A percentile compares a stretch with the other conserved stretches of the same genome.
Conservation (phyloP, 257 asterid genomes). For the Fraxinus anomala region DNA sequence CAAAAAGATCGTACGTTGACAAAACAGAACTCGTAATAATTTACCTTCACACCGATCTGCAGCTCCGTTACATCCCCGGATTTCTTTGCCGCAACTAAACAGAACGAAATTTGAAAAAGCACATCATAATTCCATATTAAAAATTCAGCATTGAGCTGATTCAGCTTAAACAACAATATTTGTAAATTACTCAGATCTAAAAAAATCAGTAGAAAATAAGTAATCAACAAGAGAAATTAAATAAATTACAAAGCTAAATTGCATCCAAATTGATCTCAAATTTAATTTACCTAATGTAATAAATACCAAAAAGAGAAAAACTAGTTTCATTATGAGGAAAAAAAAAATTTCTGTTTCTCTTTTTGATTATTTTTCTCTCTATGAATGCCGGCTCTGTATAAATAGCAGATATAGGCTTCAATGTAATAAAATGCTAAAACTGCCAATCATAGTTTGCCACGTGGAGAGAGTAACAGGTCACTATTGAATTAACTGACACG, state of each 20-base stretch:
- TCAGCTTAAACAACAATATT: slow-evolving; percentile 4
- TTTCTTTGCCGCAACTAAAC: slow-evolving; percentile 67
- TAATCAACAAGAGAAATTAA: background rate
- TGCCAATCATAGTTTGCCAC: slow-evolving; percentile 56
- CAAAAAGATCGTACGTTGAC: background rate
- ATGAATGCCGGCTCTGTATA: too few species aligned
- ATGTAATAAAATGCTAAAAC: slow-evolving; percentile 19
- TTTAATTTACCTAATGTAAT: slow-evolving; percentile 26
- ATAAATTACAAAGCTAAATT: background rate
- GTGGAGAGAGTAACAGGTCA: background rate
- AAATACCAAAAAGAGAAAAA: slow-evolving; percentile 40
- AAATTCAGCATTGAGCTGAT: background rate
- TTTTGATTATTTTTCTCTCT: background rate
- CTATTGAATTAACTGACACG: background rate
- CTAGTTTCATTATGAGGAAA: slow-evolving; percentile 44
- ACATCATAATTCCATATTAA: background rate
- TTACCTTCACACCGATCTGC: slow-evolving; percentile 97
- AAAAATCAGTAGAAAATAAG: background rate
- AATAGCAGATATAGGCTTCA: slow-evolving; percentile 27
- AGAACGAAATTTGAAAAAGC: slow-evolving; percentile 10
- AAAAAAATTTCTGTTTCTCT: background rate
- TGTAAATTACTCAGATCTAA: slow-evolving; percentile 19
- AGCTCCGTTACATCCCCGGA: slow-evolving; percentile 87
- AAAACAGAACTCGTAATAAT: background rate
- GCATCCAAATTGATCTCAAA: background rate